phyloP scores from a whole-genome alignment of 805 yeast genomes.

The Peterozyma xylosa region DNA sequence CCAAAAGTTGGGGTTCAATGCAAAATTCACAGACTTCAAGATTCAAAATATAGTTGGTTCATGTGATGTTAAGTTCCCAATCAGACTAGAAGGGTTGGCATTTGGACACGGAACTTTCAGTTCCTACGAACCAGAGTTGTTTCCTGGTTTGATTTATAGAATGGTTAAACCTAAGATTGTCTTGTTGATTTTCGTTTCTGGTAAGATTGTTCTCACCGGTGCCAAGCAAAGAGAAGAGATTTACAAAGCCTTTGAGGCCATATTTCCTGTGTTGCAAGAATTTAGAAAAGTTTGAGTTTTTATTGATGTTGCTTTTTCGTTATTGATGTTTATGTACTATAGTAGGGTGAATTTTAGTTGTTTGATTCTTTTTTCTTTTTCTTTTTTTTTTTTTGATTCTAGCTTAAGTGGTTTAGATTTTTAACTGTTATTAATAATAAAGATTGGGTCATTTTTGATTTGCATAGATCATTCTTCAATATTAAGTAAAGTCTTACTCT shows the following conservation, averaged over 20 bases:
- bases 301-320: background rate
- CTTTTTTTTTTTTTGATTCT: background rate
- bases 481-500: too few relatives aligned
- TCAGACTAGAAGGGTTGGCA: slow-evolving; percentile 94
- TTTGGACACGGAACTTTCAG: slow-evolving; percentile 98
- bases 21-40: slow-evolving; percentile 95
- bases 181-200: slow-evolving; percentile 89
- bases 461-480: too few relatives aligned
- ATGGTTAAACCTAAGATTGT: slow-evolving; percentile 99
- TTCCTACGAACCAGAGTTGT: slow-evolving; percentile 95
- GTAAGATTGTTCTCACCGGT: slow-evolving; percentile 96
- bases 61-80: slow-evolving; percentile 97
- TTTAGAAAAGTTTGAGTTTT: slow-evolving; percentile 66
- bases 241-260: slow-evolving; percentile 96
- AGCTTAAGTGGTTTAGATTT: too few relatives aligned
- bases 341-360: background rate
- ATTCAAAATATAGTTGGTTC: slow-evolving; percentile 98
- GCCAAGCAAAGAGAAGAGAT: slow-evolving; percentile 99
- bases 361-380: background rate
- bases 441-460: too few relatives aligned
- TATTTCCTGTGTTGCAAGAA: slow-evolving; percentile 96
- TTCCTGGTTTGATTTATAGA: slow-evolving; percentile 97
- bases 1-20: slow-evolving; percentile 95
- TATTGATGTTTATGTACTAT: background rate
- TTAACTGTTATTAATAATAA: too few relatives aligned